Conservation (phyloP, 1,284 basidiomycete genomes). For the Ustilago hordei region DNA sequence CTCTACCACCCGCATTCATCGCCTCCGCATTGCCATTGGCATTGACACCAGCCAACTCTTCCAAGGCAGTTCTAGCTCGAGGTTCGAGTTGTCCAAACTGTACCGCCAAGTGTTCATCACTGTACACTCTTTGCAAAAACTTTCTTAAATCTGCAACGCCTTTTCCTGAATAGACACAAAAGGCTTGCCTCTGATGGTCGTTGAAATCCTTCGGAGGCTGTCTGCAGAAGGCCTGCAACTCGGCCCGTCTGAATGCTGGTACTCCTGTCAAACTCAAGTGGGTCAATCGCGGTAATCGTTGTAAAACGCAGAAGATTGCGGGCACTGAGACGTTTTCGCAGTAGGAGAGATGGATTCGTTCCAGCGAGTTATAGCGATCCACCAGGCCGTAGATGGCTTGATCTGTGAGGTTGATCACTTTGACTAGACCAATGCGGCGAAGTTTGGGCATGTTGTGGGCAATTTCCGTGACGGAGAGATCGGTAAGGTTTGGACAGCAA, state of each 20-base stretch:
- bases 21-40: neutral
- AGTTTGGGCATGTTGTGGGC: conserved; percentile 85
- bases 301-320: conserved; percentile 89
- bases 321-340: conserved; percentile 94
- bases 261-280: conserved; percentile 98
- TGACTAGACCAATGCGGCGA: conserved; percentile 92
- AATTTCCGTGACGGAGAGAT: conserved; percentile 92
- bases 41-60: conserved; percentile 1
- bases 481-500: conserved; percentile 90
- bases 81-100: conserved; percentile 55
- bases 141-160: conserved; percentile 86
- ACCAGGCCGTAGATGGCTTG: conserved; percentile 89
- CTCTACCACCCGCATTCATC: neutral
- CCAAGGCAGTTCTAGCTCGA: conserved; percentile 36
- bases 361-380: conserved; percentile 78
- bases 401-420: conserved; percentile 90
- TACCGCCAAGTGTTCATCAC: conserved; percentile 43
- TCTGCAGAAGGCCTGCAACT: conserved; percentile 90
- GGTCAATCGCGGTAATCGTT: conserved; percentile 86
- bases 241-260: conserved; percentile 84
- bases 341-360: conserved; percentile 96
- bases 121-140: conserved; percentile 69
- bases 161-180: conserved; percentile 95
- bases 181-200: conserved; percentile 86
- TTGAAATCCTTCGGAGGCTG: conserved; percentile 91